A percentile compares a stretch with the other conserved stretches of the same genome.
Conservation (phyloP, 1,284 basidiomycete species). For the Microbotryum scabiosae region DNA sequence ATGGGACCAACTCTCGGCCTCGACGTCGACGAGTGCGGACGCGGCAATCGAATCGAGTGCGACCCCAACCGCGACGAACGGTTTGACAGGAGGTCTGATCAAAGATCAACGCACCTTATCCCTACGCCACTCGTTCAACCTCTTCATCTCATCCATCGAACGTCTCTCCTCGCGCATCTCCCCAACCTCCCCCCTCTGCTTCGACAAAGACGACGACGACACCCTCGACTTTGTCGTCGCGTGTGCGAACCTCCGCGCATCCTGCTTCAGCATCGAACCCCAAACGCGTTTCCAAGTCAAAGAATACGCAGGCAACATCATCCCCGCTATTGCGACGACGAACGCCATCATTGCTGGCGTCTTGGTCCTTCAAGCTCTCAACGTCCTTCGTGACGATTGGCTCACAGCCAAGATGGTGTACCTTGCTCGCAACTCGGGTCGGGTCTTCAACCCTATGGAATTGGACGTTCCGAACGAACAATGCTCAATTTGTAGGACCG, state of each 20-base stretch:
- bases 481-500: slow-evolving; percentile 80
- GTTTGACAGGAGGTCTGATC: slow-evolving; percentile 43
- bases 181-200: slow-evolving; percentile 61
- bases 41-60: slow-evolving; percentile 31
- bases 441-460: slow-evolving; percentile 44
- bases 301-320: slow-evolving; percentile 99
- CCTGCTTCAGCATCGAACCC: slow-evolving; percentile 75
- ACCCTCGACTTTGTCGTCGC: slow-evolving; percentile 94
- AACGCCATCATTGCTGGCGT: slow-evolving; percentile 95
- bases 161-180: slow-evolving; percentile 66
- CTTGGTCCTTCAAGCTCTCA: slow-evolving; percentile 83
- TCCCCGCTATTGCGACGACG: slow-evolving; percentile 96
- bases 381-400: slow-evolving; percentile 51
- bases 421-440: slow-evolving; percentile 34
- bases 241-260: slow-evolving; percentile 81
- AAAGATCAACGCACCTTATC: slow-evolving; percentile 72
- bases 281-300: slow-evolving; percentile 97
- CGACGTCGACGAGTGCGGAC: slow-evolving; percentile 46
- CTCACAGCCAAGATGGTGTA: slow-evolving; percentile 28
- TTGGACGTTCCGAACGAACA: slow-evolving; percentile 58
- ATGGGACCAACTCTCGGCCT: slow-evolving; percentile 61
- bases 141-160: slow-evolving; percentile 74
- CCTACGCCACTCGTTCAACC: slow-evolving; percentile 65
- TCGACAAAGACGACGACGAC: slow-evolving; percentile 98
- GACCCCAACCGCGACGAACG: slow-evolving; percentile 16